Conservation (phyloP, 441 rosid species). For the Monsonia emarginata region DNA sequence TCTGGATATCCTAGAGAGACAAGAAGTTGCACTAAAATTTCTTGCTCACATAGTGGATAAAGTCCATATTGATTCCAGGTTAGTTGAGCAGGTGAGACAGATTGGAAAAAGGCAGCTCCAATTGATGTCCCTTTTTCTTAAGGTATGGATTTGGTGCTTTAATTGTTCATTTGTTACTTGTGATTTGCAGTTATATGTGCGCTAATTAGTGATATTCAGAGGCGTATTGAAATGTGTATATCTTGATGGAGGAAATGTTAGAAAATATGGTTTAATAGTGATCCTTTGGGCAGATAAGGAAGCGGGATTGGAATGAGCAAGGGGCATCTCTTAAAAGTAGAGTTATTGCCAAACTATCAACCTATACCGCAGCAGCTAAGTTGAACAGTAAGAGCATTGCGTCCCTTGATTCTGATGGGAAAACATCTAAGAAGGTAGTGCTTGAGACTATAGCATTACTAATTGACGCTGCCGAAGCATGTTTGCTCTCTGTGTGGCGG, state of each 20-base stretch:
- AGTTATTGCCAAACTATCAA: constrained; percentile 66
- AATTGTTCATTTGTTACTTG: neutral
- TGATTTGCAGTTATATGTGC: neutral
- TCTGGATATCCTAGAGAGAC: constrained; percentile 78
- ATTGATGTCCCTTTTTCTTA: constrained; percentile 69
- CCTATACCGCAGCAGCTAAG: constrained; percentile 73
- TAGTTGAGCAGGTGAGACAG: constrained; percentile 60
- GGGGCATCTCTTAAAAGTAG: constrained; percentile 72
- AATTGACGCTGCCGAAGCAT: constrained; percentile 83
- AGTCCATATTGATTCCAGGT: constrained; percentile 56
- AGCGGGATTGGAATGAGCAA: constrained; percentile 86
- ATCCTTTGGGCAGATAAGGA: constrained; percentile 59
- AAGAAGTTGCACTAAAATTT: constrained; percentile 72
- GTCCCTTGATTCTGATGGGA: constrained; percentile 73
- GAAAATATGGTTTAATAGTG: neutral
- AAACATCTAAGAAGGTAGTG: constrained; percentile 71
- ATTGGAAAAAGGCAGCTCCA: constrained; percentile 82
- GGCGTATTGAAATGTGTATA: neutral
- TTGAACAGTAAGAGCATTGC: constrained; percentile 68
- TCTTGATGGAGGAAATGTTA: neutral
- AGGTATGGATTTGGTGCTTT: constrained; percentile 39
- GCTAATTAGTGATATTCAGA: neutral
- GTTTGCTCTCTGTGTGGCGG: constrained; percentile 86
- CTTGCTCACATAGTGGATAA: constrained; percentile 57
- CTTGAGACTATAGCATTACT: constrained; percentile 76